These are phyloP conservation scores for Enterospora canceri DNA, from an alignment of 371 early-diverging fungal species.

Conservation along the genomic window DNA sequence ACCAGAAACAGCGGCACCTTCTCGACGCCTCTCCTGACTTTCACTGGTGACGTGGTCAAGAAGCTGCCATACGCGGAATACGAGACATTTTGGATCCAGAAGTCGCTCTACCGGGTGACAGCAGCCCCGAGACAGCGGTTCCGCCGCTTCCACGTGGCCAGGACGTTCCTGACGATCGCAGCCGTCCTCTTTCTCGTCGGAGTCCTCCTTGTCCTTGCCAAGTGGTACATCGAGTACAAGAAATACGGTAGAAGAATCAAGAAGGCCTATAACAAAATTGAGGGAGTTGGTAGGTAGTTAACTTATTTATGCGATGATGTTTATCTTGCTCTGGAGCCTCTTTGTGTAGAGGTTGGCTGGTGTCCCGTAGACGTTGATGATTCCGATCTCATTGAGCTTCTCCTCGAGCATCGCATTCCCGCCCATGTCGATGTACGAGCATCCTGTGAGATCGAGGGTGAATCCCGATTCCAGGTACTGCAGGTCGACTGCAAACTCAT, in stretches of 20 bases:
- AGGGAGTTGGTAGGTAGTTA: not conserved
- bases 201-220: not conserved
- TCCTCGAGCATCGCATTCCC: slow-evolving; percentile 20
- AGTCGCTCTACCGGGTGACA: no score
- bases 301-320: not conserved
- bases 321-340: not conserved
- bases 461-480: not conserved
- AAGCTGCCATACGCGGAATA: no score
- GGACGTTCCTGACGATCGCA: not conserved
- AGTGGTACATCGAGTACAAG: not conserved
- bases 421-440: slow-evolving; percentile 18
- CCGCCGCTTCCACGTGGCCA: no score
- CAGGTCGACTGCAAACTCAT: slow-evolving; percentile 11
- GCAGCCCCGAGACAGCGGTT: no score
- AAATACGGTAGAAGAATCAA: not conserved
- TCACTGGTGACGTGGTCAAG: no score
- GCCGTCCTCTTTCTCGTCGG: not conserved
- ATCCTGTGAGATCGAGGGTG: slow-evolving; percentile 25
- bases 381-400: not conserved
- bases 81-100: no score
- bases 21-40: no score
- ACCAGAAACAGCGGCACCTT: no score
- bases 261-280: not conserved
- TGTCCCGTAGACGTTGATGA: slow-evolving; percentile 12
- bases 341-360: slow-evolving; percentile 18